Conservation (phyloP, 306 rosid genomes). For the Pterocarpus santalinus region DNA sequence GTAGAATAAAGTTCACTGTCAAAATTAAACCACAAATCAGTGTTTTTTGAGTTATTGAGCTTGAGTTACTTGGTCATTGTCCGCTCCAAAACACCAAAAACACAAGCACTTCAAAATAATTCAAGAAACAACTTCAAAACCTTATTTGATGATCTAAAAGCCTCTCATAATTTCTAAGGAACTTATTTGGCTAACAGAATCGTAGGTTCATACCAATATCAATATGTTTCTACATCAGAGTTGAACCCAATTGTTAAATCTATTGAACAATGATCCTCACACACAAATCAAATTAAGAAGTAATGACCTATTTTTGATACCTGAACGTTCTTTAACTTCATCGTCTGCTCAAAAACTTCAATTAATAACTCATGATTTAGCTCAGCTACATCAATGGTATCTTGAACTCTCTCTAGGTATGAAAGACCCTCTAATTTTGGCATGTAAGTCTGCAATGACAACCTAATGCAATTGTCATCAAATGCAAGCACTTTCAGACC, state of each 20-base stretch:
- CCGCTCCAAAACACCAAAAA: slow-evolving; percentile 22
- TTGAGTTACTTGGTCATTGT: slow-evolving; percentile 6
- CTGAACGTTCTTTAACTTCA: slow-evolving; percentile 78
- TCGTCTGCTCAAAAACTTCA: slow-evolving; percentile 74
- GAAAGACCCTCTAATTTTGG: slow-evolving; percentile 60
- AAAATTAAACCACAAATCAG: slow-evolving; percentile 5
- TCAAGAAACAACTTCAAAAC: slow-evolving; percentile 28
- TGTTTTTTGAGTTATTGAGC: slow-evolving; percentile 23
- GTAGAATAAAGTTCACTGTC: slow-evolving; percentile 9
- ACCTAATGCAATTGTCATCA: slow-evolving; percentile 71
- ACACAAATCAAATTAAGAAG: slow-evolving; percentile 39
- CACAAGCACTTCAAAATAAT: neutral
- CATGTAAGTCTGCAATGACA: slow-evolving; percentile 75
- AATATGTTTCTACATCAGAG: slow-evolving; percentile 28
- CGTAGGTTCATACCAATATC: slow-evolving; percentile 17
- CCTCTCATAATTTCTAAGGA: neutral
- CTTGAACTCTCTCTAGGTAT: slow-evolving; percentile 54
- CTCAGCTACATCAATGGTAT: slow-evolving; percentile 53
- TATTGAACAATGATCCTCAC: slow-evolving; percentile 19
- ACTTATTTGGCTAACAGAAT: slow-evolving; percentile 26
- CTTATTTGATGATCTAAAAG: slow-evolving; percentile 2
- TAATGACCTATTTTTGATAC: slow-evolving; percentile 54
- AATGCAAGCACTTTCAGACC: slow-evolving; percentile 78
- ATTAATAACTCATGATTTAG: slow-evolving; percentile 73
- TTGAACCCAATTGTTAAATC: neutral